phyloP scores from a whole-genome alignment of 192 early-diverging fungal genomes.

The Podila verticillata region DNA sequence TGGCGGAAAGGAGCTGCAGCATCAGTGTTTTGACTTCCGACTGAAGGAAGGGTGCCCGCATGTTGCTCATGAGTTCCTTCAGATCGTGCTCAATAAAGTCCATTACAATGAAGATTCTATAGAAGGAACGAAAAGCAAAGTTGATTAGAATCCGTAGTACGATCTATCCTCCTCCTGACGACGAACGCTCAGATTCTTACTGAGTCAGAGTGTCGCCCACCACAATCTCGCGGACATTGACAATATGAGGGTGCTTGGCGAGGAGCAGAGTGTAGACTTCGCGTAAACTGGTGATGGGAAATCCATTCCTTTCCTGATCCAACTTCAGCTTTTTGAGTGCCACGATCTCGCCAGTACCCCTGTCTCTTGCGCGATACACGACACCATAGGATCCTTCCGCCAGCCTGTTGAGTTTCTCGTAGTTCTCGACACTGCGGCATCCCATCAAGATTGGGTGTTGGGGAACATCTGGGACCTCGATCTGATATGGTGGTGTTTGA shows the following conservation, averaged over 20 bases:
- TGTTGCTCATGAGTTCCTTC: slow-evolving; percentile 88
- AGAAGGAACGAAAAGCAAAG: slow-evolving; percentile 18
- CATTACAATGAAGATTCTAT: slow-evolving; percentile 95
- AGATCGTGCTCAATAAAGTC: slow-evolving; percentile 97
- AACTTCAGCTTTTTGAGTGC: slow-evolving; percentile 67
- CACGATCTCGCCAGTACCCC: slow-evolving; percentile 76
- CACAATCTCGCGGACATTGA: slow-evolving; percentile 82
- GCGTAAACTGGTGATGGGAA: slow-evolving; percentile 81
- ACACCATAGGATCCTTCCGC: slow-evolving; percentile 97
- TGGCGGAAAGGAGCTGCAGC: slow-evolving; percentile 72
- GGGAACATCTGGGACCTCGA: slow-evolving; percentile 34
- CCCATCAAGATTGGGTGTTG: slow-evolving; percentile 58
- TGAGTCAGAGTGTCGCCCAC: slow-evolving; percentile 70
- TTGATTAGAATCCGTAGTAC: background rate
- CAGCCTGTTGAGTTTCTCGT: slow-evolving; percentile 95
- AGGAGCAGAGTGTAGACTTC: slow-evolving; percentile 80
- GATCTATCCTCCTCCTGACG: too few species aligned
- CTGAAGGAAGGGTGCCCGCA: slow-evolving; percentile 81
- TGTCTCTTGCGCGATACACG: slow-evolving; percentile 91
- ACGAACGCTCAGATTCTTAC: slow-evolving; percentile 43
- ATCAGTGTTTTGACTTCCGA: slow-evolving; percentile 87
- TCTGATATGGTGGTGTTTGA: slow-evolving; percentile 14
- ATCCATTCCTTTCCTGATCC: slow-evolving; percentile 73
- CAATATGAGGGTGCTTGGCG: slow-evolving; percentile 86
- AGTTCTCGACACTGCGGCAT: slow-evolving; percentile 84